These are phyloP conservation scores for Microthlaspi erraticum DNA, from an alignment of 345 rosid species.

Conservation along the genomic window DNA sequence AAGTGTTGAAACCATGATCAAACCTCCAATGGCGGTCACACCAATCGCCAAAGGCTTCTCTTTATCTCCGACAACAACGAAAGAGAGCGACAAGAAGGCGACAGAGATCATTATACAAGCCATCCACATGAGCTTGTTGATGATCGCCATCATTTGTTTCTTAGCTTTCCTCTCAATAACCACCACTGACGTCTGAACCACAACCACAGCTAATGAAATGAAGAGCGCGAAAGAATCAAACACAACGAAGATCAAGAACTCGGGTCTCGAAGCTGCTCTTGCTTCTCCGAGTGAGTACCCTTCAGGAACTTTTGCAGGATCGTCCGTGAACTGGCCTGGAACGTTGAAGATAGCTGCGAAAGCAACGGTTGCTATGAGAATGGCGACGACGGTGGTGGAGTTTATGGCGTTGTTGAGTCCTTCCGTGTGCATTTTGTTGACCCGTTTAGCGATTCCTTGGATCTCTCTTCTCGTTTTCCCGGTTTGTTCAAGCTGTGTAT, in stretches of 20 bases:
- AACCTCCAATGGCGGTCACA: slow-evolving; percentile 63
- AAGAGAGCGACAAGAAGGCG: slow-evolving; percentile 80
- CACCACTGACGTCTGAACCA: slow-evolving; percentile 93
- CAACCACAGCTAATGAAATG: slow-evolving; percentile 91
- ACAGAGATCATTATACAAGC: slow-evolving; percentile 86
- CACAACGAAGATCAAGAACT: slow-evolving; percentile 69
- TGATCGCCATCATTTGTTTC: slow-evolving; percentile 84
- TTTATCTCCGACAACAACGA: slow-evolving; percentile 67
- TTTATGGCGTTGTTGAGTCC: slow-evolving; percentile 92
- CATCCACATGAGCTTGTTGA: slow-evolving; percentile 95
- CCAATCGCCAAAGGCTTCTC: slow-evolving; percentile 65
- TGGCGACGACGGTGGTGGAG: slow-evolving; percentile 88
- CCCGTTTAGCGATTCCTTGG: slow-evolving; percentile 78
- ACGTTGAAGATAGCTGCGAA: slow-evolving; percentile 91
- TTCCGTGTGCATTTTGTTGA: slow-evolving; percentile 80
- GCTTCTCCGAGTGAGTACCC: slow-evolving; percentile 68
- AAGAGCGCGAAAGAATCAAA: slow-evolving; percentile 88
- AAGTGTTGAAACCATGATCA: slow-evolving; percentile 79
- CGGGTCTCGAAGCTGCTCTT: slow-evolving; percentile 56
- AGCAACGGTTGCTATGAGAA: slow-evolving; percentile 91
- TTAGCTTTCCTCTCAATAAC: slow-evolving; percentile 82
- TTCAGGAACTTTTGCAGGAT: slow-evolving; percentile 42
- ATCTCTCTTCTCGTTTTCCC: slow-evolving; percentile 67
- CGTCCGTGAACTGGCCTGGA: slow-evolving; percentile 79
- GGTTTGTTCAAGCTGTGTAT: slow-evolving; percentile 78